These are phyloP conservation scores for Cucurbita ficifolia DNA, from an alignment of 306 rosid species.

Conservation along the genomic window DNA sequence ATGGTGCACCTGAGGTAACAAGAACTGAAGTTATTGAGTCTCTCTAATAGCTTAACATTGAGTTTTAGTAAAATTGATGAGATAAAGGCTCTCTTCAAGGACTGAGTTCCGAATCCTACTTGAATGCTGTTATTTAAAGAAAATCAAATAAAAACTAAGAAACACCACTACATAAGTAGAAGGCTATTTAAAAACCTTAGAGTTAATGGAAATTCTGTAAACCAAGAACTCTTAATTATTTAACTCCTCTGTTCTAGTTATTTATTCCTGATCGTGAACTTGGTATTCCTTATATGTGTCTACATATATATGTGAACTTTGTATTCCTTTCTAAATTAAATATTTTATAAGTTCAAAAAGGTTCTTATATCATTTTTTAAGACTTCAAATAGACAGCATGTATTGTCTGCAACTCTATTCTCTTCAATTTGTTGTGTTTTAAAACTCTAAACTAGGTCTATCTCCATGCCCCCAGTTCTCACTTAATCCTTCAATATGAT, in stretches of 20 bases:
- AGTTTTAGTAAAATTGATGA: neutral
- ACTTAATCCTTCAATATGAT: neutral
- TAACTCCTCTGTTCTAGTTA: neutral
- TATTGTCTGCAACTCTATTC: neutral
- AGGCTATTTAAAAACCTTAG: neutral
- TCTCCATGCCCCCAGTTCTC: neutral
- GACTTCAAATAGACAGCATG: neutral
- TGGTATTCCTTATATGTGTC: neutral
- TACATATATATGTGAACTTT: neutral
- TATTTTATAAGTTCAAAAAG: neutral
- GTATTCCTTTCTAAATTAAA: neutral
- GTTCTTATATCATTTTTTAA: neutral
- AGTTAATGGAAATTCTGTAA: neutral
- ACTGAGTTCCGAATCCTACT: neutral
- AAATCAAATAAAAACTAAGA: neutral
- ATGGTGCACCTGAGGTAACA: conserved; percentile 62
- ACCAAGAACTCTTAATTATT: neutral
- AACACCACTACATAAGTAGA: neutral
- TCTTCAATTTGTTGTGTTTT: neutral
- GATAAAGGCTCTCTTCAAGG: neutral
- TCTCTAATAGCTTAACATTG: neutral
- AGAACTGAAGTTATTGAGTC: conserved; percentile 13
- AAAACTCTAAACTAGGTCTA: neutral
- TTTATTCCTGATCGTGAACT: neutral
- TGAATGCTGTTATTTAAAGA: neutral